phyloP scores from a whole-genome alignment of 1,284 basidiomycete genomes.

The Sanghuangporus sanghuang region DNA sequence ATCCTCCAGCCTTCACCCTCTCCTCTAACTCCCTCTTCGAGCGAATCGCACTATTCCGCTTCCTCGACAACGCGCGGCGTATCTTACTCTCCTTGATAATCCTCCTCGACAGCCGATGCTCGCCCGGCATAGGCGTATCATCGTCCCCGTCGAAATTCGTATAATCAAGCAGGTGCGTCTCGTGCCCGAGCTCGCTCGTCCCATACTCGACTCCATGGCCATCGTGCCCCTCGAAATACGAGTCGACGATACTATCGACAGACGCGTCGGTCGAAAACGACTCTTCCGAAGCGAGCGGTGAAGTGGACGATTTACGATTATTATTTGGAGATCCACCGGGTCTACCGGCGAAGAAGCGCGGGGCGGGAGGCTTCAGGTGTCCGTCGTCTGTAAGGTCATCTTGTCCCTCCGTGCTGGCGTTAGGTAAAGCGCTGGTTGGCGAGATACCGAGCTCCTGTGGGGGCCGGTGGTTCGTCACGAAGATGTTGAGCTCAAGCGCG shows the following conservation, averaged over 20 bases:
- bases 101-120: slow-evolving; percentile 53
- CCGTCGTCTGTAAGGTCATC: slow-evolving; percentile 3
- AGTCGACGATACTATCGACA: slow-evolving; percentile 29
- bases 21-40: slow-evolving; percentile 20
- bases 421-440: not conserved
- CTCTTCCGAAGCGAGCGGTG: slow-evolving; percentile 5
- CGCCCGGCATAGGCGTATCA: slow-evolving; percentile 57
- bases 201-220: slow-evolving; percentile 24
- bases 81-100: slow-evolving; percentile 67
- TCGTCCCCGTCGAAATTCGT: slow-evolving; percentile 83
- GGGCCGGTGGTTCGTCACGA: slow-evolving; percentile 58
- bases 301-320: not conserved
- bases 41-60: slow-evolving; percentile 25
- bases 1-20: slow-evolving; percentile 4
- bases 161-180: slow-evolving; percentile 58
- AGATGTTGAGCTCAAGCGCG: slow-evolving; percentile 72
- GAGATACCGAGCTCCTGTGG: slow-evolving; percentile 18
- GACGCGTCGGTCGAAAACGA: slow-evolving; percentile 24
- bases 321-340: not conserved
- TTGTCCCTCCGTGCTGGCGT: slow-evolving; percentile 11
- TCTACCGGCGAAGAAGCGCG: slow-evolving; percentile 4
- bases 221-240: slow-evolving; percentile 37
- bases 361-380: slow-evolving; percentile 13
- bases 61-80: slow-evolving; percentile 51
- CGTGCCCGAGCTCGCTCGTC: slow-evolving; percentile 37